phyloP scores from a whole-genome alignment of 1,139 yeast species.

The Debaryomyces robertsiae region DNA sequence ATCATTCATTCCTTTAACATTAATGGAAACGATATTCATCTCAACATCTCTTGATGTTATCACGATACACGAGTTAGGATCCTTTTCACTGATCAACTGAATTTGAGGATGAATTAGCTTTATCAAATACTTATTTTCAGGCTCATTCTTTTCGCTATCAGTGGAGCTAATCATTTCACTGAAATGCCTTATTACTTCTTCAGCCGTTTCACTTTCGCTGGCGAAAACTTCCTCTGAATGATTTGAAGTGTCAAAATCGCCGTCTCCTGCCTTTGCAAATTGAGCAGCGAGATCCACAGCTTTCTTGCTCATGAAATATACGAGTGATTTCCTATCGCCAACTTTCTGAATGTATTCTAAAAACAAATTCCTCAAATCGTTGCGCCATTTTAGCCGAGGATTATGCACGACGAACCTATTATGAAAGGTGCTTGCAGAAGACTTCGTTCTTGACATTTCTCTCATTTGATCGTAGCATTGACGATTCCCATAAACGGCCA shows the following conservation, averaged over 20 bases:
- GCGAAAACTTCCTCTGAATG: slow-evolving; percentile 13
- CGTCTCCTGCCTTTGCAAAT: slow-evolving; percentile 21
- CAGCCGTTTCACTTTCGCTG: slow-evolving; percentile 26
- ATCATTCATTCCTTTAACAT: slow-evolving; percentile 50
- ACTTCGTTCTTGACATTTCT: slow-evolving; percentile 31
- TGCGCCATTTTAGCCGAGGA: slow-evolving; percentile 79
- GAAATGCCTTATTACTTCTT: slow-evolving; percentile 38
- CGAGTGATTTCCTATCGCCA: slow-evolving; percentile 55
- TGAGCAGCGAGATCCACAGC: slow-evolving; percentile 67
- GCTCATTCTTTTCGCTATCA: slow-evolving; percentile 32
- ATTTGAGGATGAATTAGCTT: slow-evolving; percentile 50
- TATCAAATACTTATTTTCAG: slow-evolving; percentile 41
- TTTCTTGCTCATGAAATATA: slow-evolving; percentile 66
- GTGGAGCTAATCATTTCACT: slow-evolving; percentile 34
- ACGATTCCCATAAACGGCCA: slow-evolving; percentile 32
- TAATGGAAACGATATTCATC: slow-evolving; percentile 60
- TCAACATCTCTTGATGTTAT: slow-evolving; percentile 75
- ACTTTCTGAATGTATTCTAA: slow-evolving; percentile 63
- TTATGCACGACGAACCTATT: slow-evolving; percentile 82
- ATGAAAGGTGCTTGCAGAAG: slow-evolving; percentile 48
- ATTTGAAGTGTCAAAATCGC: slow-evolving; percentile 14
- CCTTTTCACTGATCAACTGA: slow-evolving; percentile 38
- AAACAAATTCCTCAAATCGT: slow-evolving; percentile 61
- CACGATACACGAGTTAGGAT: slow-evolving; percentile 42
- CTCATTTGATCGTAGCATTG: slow-evolving; percentile 32